These are phyloP conservation scores for Lactifluus pinguis DNA, from an alignment of 768 basidiomycete genomes.

Conservation along the genomic window DNA sequence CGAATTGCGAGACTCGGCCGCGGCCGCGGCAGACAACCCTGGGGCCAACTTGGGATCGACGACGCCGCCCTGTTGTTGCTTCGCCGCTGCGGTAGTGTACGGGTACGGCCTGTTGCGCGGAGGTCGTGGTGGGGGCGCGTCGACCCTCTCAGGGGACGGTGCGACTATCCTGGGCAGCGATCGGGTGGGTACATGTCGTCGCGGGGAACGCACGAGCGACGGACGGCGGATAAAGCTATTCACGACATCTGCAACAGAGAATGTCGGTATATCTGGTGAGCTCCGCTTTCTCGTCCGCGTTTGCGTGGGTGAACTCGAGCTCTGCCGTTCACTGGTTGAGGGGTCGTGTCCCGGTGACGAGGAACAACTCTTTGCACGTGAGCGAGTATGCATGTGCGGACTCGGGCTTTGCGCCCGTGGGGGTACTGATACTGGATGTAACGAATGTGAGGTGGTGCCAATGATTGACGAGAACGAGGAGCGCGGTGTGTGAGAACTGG, in stretches of 20 bases:
- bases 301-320: neutral
- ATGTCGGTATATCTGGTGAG: slow-evolving; percentile 43
- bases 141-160: slow-evolving; percentile 18
- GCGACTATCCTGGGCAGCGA: neutral
- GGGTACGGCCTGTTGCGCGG: slow-evolving; percentile 17
- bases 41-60: slow-evolving; percentile 3
- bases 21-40: slow-evolving; percentile 20
- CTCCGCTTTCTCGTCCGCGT: slow-evolving; percentile 8
- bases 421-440: neutral
- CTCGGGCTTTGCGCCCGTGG: neutral
- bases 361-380: neutral
- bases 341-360: neutral
- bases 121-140: slow-evolving; percentile 21
- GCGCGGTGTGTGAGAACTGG: slow-evolving; percentile 33
- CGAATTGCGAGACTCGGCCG: slow-evolving; percentile 6
- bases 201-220: slow-evolving; percentile 8
- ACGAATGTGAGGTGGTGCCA: slow-evolving; percentile 23
- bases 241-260: slow-evolving; percentile 38
- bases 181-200: neutral
- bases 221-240: slow-evolving; percentile 33
- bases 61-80: slow-evolving; percentile 12
- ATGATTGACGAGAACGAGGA: slow-evolving; percentile 54
- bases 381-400: neutral
- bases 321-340: neutral
- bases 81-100: neutral